Evolutionary conservation across 768 basidiomycete genomes (phyloP).

Genomic region (Psilocybe sp.): DNA sequence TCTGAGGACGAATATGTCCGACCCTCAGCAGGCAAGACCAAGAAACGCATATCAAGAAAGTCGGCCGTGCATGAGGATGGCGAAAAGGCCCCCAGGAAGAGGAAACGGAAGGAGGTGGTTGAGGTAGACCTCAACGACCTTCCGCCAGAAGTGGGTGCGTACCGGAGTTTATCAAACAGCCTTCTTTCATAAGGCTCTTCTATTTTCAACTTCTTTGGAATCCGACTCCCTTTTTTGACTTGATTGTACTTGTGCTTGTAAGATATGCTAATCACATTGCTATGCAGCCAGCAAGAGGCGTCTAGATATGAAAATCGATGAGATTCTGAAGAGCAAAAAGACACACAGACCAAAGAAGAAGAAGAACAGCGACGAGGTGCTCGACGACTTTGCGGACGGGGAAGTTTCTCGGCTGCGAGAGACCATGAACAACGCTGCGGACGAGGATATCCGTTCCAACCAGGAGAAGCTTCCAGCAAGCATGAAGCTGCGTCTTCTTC

Average conservation of each 20-base stretch:
- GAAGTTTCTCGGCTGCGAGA: conserved; percentile 89
- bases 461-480: conserved; percentile 77
- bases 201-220: conserved; percentile 2
- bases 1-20: conserved; percentile 53
- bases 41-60: conserved; percentile 28
- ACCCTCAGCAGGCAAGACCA: conserved; percentile 25
- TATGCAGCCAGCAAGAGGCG: conserved; percentile 67
- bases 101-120: conserved; percentile 59
- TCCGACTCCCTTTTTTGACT: not conserved
- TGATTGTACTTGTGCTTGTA: not conserved
- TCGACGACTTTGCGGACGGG: conserved; percentile 88
- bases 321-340: conserved; percentile 82
- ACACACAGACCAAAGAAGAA: conserved; percentile 66
- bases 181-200: not conserved
- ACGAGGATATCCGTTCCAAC: conserved; percentile 81
- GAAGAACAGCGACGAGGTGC: conserved; percentile 71
- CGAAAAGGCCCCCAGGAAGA: conserved; percentile 34
- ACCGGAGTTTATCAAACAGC: not conserved
- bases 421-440: conserved; percentile 82
- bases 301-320: conserved; percentile 82
- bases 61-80: conserved; percentile 25
- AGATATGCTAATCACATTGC: not conserved
- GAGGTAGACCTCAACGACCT: conserved; percentile 68
- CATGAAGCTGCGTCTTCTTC: conserved; percentile 78
- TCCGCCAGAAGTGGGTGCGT: conserved; percentile 74